Base-by-base conservation (phyloP, 352 stramenopile genomes). In the Globisporangium cylindrosporum region DNA sequence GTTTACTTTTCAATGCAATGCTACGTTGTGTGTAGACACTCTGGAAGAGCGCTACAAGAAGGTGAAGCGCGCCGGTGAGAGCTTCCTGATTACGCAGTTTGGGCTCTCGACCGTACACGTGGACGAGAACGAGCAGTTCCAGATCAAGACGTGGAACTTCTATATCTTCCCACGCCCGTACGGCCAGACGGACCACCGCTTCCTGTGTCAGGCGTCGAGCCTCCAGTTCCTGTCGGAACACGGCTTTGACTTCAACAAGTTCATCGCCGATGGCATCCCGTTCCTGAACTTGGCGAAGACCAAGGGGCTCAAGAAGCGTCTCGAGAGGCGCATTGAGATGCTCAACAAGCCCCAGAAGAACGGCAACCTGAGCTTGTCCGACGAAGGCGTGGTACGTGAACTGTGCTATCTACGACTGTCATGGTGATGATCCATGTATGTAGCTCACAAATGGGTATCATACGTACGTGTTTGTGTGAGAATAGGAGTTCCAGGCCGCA, bases 161-260 rank as follows among this genome's bases (percentile, higher is more conserved):
- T 95, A 91, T 72, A 75, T 95, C 12, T 94, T 93, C 61, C 88
- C 88, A 8, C 76, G 83, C 2, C 82, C 86, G 22, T 90, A 91
- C 53, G 76, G 76, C 49, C 74, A 81, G 8, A 63, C 78, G 59
- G 88, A 95, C 67, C 76, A 90, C 65, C 86, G 88, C 20, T 93
- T 95, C 51, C 58, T 93, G 66, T 93, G 86, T 60, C 88, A 95
- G 64, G 81, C 84, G 0, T 91, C 82, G 38, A 93, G 86, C 66
- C 76, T 95, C 9, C 81, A 91, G 64, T 95, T 95, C 66, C 72
- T 95, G 6, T 85, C 82, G n/a, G 82, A 92, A 48, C 82, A 92
- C 56, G 83, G 84, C 63, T 95, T 95, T 66, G 88, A 95, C 65
- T 95, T 95, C 53, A 94, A 93, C 76, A 92, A 92, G 70, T 91